Conservation (phyloP, 164 flowering plant genomes). For the Tetracentron sinense region DNA sequence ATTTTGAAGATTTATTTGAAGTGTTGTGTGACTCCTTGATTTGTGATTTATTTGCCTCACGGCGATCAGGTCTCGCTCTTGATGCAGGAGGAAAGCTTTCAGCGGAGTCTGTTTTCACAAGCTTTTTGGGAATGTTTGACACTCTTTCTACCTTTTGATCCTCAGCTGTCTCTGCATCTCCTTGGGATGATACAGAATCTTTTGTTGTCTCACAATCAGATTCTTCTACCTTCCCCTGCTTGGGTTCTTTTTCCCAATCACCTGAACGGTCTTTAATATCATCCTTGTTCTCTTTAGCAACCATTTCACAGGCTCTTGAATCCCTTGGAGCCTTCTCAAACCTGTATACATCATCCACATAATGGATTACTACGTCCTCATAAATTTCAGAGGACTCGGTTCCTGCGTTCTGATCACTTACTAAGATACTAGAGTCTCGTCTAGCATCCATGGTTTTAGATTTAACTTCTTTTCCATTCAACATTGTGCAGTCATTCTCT, state of each 20-base stretch:
- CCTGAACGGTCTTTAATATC: conserved; percentile 29
- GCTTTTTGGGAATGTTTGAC: conserved; percentile 29
- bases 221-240: conserved; percentile 47
- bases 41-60: conserved; percentile 25
- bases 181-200: conserved; percentile 68
- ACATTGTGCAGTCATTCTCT: conserved; percentile 28
- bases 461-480: conserved; percentile 29
- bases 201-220: conserved; percentile 61
- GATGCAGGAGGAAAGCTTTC: conserved; percentile 22
- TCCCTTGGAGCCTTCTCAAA: conserved; percentile 33
- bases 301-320: conserved; percentile 24
- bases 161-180: conserved; percentile 44
- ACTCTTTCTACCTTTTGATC: conserved; percentile 47
- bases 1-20: conserved; percentile 36
- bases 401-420: conserved; percentile 35
- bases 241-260: conserved; percentile 46
- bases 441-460: conserved; percentile 27
- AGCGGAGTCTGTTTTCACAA: conserved; percentile 20
- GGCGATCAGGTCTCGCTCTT: conserved; percentile 29
- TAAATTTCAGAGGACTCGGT: conserved; percentile 45
- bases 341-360: conserved; percentile 53
- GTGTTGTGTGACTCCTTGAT: conserved; percentile 23
- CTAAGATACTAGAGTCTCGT: conserved; percentile 19
- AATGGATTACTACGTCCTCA: conserved; percentile 42
- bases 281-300: conserved; percentile 32